phyloP scores from a whole-genome alignment of 2,329 filamentous ascomycete species.

The Penicillium polonicum region DNA sequence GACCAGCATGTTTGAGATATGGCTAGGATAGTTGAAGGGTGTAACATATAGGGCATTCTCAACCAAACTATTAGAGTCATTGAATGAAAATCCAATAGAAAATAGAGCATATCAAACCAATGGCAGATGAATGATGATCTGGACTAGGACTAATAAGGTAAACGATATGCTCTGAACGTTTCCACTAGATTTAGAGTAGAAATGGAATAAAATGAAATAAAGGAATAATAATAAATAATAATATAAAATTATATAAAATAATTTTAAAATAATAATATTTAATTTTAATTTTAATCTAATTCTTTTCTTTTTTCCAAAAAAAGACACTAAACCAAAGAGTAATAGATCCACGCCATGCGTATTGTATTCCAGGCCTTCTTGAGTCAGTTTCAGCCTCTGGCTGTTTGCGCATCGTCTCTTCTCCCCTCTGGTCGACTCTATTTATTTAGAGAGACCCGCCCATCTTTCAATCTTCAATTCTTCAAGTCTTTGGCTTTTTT shows the following conservation, averaged over 20 bases:
- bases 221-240: conserved; percentile 9
- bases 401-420: conserved; percentile 19
- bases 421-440: conserved; percentile 4
- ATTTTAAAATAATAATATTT: conserved; percentile 10
- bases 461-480: conserved; percentile 11
- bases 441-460: conserved; percentile 13
- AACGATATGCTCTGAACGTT: not conserved
- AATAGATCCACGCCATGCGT: conserved; percentile 15
- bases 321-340: conserved; percentile 7
- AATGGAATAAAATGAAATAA: conserved; percentile 1
- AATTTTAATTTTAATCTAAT: not conserved
- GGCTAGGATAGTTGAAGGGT: not conserved
- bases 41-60: not conserved
- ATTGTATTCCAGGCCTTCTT: conserved; percentile 18
- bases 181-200: conserved; percentile 3
- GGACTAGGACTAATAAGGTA: not conserved
- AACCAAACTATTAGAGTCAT: not conserved
- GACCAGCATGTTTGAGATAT: conserved; percentile 2
- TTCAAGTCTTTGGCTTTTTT: conserved; percentile 7
- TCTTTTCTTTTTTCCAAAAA: not conserved
- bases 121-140: not conserved
- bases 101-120: conserved; percentile 1
- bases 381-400: conserved; percentile 29
- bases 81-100: not conserved
- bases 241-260: conserved; percentile 6